Evolutionary conservation across 495 filamentous ascomycete genomes (phyloP).

Genomic region (Pseudotulostoma volvatum): DNA sequence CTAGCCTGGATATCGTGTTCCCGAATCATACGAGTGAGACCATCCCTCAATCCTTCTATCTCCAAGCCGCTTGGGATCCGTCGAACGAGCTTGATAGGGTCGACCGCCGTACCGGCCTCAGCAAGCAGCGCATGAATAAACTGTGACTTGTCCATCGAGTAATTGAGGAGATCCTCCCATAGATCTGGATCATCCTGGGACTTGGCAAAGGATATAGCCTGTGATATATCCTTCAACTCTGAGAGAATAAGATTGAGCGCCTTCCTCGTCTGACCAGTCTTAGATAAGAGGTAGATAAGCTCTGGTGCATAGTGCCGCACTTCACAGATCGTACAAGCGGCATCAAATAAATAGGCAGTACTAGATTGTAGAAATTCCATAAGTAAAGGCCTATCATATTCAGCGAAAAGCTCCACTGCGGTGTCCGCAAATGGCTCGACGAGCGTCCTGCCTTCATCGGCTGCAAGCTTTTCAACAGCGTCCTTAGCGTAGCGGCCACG

Average conservation of each 20-base stretch:
- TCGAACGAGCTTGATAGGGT: slow-evolving; percentile 75
- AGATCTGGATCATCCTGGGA: slow-evolving; percentile 77
- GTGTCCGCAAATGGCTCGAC: slow-evolving; percentile 76
- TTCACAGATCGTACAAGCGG: slow-evolving; percentile 66
- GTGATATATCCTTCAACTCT: slow-evolving; percentile 67
- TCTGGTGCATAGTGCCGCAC: slow-evolving; percentile 63
- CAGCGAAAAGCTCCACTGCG: slow-evolving; percentile 68
- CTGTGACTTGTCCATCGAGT: slow-evolving; percentile 87
- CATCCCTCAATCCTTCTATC: slow-evolving; percentile 75
- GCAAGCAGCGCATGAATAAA: slow-evolving; percentile 89
- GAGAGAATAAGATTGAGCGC: slow-evolving; percentile 86
- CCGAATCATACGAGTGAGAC: slow-evolving; percentile 67
- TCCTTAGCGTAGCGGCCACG: slow-evolving; percentile 23
- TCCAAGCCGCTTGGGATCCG: slow-evolving; percentile 84
- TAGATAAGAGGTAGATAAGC: slow-evolving; percentile 83
- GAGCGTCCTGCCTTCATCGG: slow-evolving; percentile 52
- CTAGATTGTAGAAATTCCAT: slow-evolving; percentile 78
- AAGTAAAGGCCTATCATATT: slow-evolving; percentile 60
- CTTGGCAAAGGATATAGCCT: slow-evolving; percentile 87
- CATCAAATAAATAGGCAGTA: slow-evolving; percentile 64
- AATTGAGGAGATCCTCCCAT: slow-evolving; percentile 88
- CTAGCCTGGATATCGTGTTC: slow-evolving; percentile 87
- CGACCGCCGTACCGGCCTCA: slow-evolving; percentile 81
- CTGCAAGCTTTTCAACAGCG: slow-evolving; percentile 29
- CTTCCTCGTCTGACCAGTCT: slow-evolving; percentile 81